Base-by-base conservation (phyloP, 1,139 yeast genomes). In the Entelexis paramagnoliae region DNA sequence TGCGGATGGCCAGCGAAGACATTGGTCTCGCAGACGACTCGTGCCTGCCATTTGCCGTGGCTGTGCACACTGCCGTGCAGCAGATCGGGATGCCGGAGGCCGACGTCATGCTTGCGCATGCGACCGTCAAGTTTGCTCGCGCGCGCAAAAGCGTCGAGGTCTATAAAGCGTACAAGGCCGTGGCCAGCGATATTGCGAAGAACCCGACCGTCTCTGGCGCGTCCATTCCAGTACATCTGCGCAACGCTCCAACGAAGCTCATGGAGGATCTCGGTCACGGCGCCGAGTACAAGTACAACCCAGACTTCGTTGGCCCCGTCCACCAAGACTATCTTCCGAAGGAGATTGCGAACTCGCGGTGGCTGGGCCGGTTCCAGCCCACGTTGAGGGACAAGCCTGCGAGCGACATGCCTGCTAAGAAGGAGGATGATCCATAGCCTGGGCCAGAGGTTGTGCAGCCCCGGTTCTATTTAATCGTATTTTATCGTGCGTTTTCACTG, bases 51-150 rank as follows among this genome's bases (percentile, higher is more conserved):
- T 81, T 91, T 67, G 91, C 94, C 1, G 76, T 85, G 2, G 81
- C 96, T 0, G 79, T 94, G 0, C 86, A 83, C 63, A 87, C 86
- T 49, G 89, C 96, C 0, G 79, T 86, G 4, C 93, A 87, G 67
- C 87, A 84, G 66, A 76, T 91, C n/a, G 99, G 99, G 0, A 75
- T 91, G 77, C 99, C 99, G 0, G 98, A 93, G 64, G 94, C 94
- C 2, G 96, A 91, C 64, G 74, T 86, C 34, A 80, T 88, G 3
- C 69, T 91, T 46, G 98, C 91, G 0, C 98, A 91, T 61, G 87
- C 96, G 66, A 89, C 95, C 1, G 88, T 84, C 32, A 84, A 88
- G 59, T 70, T 91, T 29, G 95, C 97, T 0, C 70, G 79, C 51
- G 94, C 97, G 0, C 80, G 81, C 0, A 93, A 93, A 66, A 83